phyloP scores from a whole-genome alignment of 1,139 yeast genomes.

The Magnusiomyces tetraspermus region DNA sequence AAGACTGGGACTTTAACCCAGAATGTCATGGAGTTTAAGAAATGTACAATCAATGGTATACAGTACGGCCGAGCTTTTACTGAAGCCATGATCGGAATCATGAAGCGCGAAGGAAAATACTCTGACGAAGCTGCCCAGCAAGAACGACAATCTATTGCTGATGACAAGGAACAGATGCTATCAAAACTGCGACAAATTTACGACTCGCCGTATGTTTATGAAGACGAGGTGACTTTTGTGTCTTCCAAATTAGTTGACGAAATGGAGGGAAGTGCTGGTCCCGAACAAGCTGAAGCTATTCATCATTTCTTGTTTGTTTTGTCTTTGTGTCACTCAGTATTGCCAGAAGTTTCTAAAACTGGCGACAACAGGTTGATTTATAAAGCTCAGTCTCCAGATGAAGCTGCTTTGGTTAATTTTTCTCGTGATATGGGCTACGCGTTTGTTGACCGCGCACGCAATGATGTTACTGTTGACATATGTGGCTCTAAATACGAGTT shows the following conservation, averaged over 20 bases:
- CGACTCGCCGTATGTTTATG: slow-evolving; percentile 49
- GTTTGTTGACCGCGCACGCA: slow-evolving; percentile 64
- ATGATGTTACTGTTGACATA: slow-evolving; percentile 56
- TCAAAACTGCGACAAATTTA: slow-evolving; percentile 40
- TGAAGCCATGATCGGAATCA: slow-evolving; percentile 88
- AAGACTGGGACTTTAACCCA: slow-evolving; percentile 96
- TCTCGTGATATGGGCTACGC: slow-evolving; percentile 90
- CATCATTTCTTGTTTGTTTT: slow-evolving; percentile 78
- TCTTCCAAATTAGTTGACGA: slow-evolving; percentile 58
- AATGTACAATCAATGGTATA: slow-evolving; percentile 79
- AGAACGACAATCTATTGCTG: slow-evolving; percentile 38
- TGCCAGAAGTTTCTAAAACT: slow-evolving; percentile 58
- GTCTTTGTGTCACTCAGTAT: slow-evolving; percentile 86
- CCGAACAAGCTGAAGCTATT: slow-evolving; percentile 51
- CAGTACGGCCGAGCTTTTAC: slow-evolving; percentile 92
- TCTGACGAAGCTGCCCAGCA: slow-evolving; percentile 45
- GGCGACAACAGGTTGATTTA: slow-evolving; percentile 51
- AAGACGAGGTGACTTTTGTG: slow-evolving; percentile 66
- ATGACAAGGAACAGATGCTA: slow-evolving; percentile 56
- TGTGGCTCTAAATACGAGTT: slow-evolving; percentile 68
- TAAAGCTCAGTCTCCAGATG: slow-evolving; percentile 98
- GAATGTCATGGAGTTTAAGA: slow-evolving; percentile 93
- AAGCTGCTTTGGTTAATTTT: slow-evolving; percentile 87
- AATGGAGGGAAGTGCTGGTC: slow-evolving; percentile 42
- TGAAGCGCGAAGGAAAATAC: slow-evolving; percentile 78